These are phyloP conservation scores for Fusarium buxicola DNA, from an alignment of 2,329 filamentous ascomycete genomes.

Conservation along the genomic window DNA sequence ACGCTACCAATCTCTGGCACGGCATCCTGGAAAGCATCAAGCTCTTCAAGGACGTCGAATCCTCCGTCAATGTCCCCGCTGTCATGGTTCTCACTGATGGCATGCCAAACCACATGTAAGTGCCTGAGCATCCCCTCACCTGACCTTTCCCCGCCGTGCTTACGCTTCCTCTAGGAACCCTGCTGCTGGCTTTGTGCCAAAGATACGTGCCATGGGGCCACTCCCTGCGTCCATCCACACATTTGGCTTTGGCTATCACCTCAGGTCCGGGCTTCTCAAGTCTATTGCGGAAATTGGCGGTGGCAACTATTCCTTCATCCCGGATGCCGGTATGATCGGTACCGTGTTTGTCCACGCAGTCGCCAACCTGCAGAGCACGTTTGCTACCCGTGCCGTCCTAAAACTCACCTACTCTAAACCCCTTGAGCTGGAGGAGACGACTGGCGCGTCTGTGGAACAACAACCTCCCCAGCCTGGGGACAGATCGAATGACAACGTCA, in stretches of 20 bases:
- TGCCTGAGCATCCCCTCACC: not conserved
- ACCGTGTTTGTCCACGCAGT: conserved; percentile 72
- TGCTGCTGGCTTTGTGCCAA: conserved; percentile 64
- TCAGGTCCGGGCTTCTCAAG: conserved; percentile 63
- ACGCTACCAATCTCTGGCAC: conserved; percentile 68
- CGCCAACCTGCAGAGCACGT: conserved; percentile 70
- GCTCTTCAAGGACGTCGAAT: conserved; percentile 54
- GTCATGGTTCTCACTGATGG: conserved; percentile 68
- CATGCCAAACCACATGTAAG: conserved; percentile 64
- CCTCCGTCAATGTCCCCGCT: conserved; percentile 57
- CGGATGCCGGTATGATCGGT: conserved; percentile 71
- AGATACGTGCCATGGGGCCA: conserved; percentile 56
- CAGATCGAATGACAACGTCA: conserved; percentile 18
- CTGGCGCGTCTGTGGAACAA: conserved; percentile 54
- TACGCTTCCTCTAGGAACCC: conserved; percentile 54
- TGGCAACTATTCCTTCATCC: conserved; percentile 71
- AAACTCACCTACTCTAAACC: conserved; percentile 53
- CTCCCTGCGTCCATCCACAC: conserved; percentile 58
- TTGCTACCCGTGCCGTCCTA: conserved; percentile 60
- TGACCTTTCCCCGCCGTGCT: not conserved
- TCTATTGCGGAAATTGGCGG: conserved; percentile 68
- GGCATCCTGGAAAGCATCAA: conserved; percentile 64
- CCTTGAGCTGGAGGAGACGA: conserved; percentile 54
- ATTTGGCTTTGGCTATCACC: conserved; percentile 52
- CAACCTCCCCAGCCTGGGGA: conserved; percentile 40